Evolutionary conservation across 257 asterid genomes (phyloP).

Genomic region (Nicotiana noctiflora): DNA sequence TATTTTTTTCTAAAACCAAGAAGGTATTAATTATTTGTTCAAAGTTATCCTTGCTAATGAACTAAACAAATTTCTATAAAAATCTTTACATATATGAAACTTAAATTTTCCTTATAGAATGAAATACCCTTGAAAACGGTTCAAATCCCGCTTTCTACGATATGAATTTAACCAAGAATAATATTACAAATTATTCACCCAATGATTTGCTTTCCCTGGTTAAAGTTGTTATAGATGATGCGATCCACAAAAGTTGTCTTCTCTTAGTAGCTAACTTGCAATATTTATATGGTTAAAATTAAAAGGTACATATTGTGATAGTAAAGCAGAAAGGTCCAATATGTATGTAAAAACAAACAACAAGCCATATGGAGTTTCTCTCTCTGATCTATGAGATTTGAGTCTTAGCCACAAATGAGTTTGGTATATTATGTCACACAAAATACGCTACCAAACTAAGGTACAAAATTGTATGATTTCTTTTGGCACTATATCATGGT

Average conservation of each 20-base stretch:
- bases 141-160: background rate
- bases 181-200: background rate
- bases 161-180: background rate
- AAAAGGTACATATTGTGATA: background rate
- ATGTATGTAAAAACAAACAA: too few relatives aligned
- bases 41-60: too few relatives aligned
- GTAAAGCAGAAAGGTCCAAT: background rate
- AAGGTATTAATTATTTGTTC: too few relatives aligned
- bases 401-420: background rate
- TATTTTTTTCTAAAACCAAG: too few relatives aligned
- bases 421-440: background rate
- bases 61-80: too few relatives aligned
- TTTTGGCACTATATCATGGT: background rate
- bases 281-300: too few relatives aligned
- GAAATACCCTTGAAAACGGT: background rate
- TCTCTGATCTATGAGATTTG: too few relatives aligned
- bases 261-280: background rate
- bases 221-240: background rate
- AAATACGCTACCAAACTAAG: background rate
- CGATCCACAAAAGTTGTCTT: background rate
- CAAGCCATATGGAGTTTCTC: background rate
- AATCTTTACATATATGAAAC: background rate
- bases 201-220: background rate
- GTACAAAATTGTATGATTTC: background rate
- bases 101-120: background rate